These are phyloP conservation scores for Globisporangium camurandrum DNA, from an alignment of 352 stramenopile species.

Conservation along the genomic window DNA sequence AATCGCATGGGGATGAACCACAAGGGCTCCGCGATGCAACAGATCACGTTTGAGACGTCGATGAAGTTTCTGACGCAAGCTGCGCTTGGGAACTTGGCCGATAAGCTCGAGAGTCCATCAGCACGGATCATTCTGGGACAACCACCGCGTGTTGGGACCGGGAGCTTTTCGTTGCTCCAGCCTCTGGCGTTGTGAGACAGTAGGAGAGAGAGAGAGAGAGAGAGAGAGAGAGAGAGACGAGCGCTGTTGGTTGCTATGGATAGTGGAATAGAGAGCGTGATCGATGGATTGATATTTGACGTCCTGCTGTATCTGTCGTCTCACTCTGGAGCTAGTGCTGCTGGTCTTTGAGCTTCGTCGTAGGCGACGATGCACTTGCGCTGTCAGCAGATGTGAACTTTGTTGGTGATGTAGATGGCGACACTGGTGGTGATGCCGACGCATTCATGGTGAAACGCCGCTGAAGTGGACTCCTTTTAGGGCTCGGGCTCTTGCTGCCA, in stretches of 20 bases:
- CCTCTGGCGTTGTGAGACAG: slow-evolving; percentile 64
- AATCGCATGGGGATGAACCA: slow-evolving; percentile 97
- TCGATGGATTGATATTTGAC: too few relatives aligned
- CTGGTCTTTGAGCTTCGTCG: slow-evolving; percentile 1
- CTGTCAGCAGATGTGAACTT: too few relatives aligned
- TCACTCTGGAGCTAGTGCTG: not conserved
- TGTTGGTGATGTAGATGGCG: slow-evolving; percentile 4
- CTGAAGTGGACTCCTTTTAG: slow-evolving; percentile 24
- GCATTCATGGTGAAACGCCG: slow-evolving; percentile 31
- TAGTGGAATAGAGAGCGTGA: too few relatives aligned
- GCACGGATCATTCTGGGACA: slow-evolving; percentile 94
- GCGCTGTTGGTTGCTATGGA: too few relatives aligned
- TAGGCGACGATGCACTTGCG: too few relatives aligned
- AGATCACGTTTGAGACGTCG: slow-evolving; percentile 99
- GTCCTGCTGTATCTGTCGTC: too few relatives aligned
- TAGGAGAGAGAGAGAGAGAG: not conserved
- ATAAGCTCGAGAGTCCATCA: slow-evolving; percentile 91
- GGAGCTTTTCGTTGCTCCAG: slow-evolving; percentile 92
- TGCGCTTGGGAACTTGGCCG: slow-evolving; percentile 84
- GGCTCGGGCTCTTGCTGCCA: slow-evolving; percentile 6
- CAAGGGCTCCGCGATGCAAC: slow-evolving; percentile 94
- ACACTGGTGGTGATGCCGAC: slow-evolving; percentile 4
- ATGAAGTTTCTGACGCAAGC: slow-evolving; percentile 97
- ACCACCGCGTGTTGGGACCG: slow-evolving; percentile 92
- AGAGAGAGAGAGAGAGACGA: not conserved